Conservation (phyloP, 768 basidiomycete species). For the Amanita polypyramis region DNA sequence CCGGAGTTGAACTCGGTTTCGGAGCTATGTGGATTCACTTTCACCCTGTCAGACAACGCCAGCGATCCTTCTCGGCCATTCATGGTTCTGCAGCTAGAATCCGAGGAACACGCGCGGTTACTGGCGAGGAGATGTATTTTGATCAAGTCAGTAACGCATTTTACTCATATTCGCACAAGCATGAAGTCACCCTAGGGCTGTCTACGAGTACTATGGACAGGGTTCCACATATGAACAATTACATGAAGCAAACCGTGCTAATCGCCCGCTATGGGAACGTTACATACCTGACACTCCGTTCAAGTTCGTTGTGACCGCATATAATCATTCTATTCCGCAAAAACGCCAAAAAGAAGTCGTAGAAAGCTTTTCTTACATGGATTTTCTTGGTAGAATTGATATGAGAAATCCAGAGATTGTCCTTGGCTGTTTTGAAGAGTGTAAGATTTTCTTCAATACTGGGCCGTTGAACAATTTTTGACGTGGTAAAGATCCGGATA, state of each 20-base stretch:
- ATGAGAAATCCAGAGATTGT: constrained; percentile 71
- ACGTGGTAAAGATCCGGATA: constrained; percentile 33
- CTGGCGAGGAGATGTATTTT: constrained; percentile 73
- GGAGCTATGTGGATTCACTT: constrained; percentile 57
- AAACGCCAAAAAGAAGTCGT: constrained; percentile 55
- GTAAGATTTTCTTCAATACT: constrained; percentile 26
- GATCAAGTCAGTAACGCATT: constrained; percentile 53
- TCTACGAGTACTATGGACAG: constrained; percentile 70
- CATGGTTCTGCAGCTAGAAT: constrained; percentile 58
- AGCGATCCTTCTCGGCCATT: constrained; percentile 55
- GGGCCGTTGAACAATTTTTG: neutral
- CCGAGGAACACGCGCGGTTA: constrained; percentile 63
- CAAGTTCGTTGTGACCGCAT: constrained; percentile 67
- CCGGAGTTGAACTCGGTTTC: constrained; percentile 76
- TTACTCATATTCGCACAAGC: neutral
- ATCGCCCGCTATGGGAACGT: constrained; percentile 39
- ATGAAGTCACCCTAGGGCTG: constrained; percentile 34
- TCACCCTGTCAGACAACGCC: constrained; percentile 35
- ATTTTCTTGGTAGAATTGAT: constrained; percentile 68
- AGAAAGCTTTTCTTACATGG: constrained; percentile 81
- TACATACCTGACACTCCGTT: constrained; percentile 65
- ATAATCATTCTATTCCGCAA: constrained; percentile 67
- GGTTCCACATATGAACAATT: constrained; percentile 61
- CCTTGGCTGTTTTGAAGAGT: constrained; percentile 79
- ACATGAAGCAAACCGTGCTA: constrained; percentile 42